Percentiles rank a stretch among this genome's conserved stretches.
Conservation (phyloP, 2,329 filamentous ascomycete genomes). For the Stemphylium lycopersici region DNA sequence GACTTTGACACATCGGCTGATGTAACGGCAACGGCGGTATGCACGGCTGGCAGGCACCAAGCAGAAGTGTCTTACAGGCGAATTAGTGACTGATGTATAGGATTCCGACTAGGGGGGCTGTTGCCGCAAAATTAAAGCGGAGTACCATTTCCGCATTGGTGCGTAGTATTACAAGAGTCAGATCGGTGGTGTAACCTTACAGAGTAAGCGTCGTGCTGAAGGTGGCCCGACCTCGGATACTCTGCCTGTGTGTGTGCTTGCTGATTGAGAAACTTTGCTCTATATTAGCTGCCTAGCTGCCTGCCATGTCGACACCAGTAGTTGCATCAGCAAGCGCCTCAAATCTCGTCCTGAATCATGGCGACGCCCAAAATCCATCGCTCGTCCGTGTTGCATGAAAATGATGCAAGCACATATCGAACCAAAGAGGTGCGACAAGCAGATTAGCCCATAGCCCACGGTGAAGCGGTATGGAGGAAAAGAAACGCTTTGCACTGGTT, state of each 20-base stretch:
- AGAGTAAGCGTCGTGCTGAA: conserved; percentile 30
- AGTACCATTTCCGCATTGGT: conserved; percentile 22
- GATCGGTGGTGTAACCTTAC: conserved; percentile 33
- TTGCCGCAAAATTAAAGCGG: conserved; percentile 26
- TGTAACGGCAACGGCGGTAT: conserved; percentile 18
- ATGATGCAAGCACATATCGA: conserved; percentile 17
- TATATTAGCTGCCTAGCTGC: conserved; percentile 26
- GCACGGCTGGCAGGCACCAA: conserved; percentile 22
- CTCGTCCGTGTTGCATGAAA: conserved; percentile 13
- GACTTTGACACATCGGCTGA: conserved; percentile 24
- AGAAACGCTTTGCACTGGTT: conserved; percentile 19
- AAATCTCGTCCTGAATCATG: conserved; percentile 17
- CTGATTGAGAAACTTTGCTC: conserved; percentile 23
- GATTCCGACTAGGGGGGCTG: conserved; percentile 21
- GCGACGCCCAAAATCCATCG: conserved; percentile 13
- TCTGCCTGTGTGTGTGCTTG: conserved; percentile 1
- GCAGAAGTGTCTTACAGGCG: conserved; percentile 20
- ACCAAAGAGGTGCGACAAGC: conserved; percentile 23
- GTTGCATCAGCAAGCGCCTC: conserved; percentile 26
- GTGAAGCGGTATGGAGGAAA: conserved; percentile 22
- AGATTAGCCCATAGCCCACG: conserved; percentile 18
- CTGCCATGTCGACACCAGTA: conserved; percentile 16
- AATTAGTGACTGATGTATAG: conserved; percentile 17
- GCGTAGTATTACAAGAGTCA: conserved; percentile 28
- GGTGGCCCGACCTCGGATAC: conserved; percentile 32